Base-by-base conservation (phyloP, 495 filamentous ascomycete species). In the Neurospora pannonica region DNA sequence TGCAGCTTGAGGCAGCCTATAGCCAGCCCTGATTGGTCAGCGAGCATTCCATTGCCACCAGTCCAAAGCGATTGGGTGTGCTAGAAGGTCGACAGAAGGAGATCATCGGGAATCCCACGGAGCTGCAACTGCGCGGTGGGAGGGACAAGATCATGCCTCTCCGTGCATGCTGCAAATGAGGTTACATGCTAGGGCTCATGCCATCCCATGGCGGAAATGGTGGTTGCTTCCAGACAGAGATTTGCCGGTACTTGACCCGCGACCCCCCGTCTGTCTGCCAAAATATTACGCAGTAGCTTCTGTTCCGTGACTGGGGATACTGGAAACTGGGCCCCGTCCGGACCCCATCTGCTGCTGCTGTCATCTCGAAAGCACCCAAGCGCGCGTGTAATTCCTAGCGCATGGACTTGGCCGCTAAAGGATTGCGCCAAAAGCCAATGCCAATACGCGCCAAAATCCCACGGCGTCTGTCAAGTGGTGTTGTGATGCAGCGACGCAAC, bases 131-230 rank as follows among this genome's bases (percentile, higher is more conserved):
- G 72, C 37, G 46, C 31, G 21, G 37, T 24, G n/a, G 67, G 72
- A 73, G 70, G 71, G 67, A 40, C 43, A 62, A 42, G 48, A 71
- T n/a, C 37, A 62, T 74, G 62, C 24, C 37, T 70, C 42, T 36
- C 71, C 34, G 71, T 70, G 71, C 72, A 43, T 73, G 60, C 69
- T 74, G 74, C 34, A 36, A 19, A n/a, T 62, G 71, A 17, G 71
- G 74, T 76, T 72, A 76, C 76, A 76, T 67, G 38, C 70, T 71
- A 71, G 60, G 42, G 60, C 38, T 74, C 62, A 70, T 72, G 71
- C 48, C 71, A 69, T 48, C 60, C 15, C 21, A 46, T 62, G 19
- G 15, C 37, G 9, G 37, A 15, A 73, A 73, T 36, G 31, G n/a
- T 38, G 48, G 21, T 71, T 71, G 69, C 38, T 70, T 24, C n/a